A percentile compares a stretch with the other conserved stretches of the same genome.
Conservation (phyloP, 148 eudicot species). For the Silene latifolia region DNA sequence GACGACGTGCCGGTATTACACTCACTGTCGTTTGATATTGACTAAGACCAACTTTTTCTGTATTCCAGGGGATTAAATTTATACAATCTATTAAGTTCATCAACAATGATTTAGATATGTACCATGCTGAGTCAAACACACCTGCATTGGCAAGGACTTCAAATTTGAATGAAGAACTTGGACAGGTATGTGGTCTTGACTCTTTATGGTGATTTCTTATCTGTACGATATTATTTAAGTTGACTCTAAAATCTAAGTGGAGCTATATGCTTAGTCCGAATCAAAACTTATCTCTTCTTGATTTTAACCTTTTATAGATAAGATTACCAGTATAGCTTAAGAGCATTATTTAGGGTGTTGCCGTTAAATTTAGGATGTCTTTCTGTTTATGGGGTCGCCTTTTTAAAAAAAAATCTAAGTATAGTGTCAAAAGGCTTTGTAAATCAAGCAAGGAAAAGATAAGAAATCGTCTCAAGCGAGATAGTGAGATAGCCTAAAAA, state of each 20-base stretch:
- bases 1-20: neutral
- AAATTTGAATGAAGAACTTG: conserved; percentile 99
- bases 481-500: too few species aligned
- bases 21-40: conserved; percentile 7
- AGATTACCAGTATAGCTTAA: too few species aligned
- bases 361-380: too few species aligned
- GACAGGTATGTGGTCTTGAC: conserved; percentile 61
- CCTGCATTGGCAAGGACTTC: conserved; percentile 97
- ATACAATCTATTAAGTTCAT: conserved; percentile 85
- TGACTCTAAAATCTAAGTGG: neutral
- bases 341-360: too few species aligned
- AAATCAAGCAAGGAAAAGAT: neutral
- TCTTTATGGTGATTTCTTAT: neutral
- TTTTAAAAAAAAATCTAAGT: too few species aligned
- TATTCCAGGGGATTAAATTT: conserved; percentile 83
- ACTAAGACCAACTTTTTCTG: conserved; percentile 8
- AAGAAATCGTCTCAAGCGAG: too few species aligned
- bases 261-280: neutral
- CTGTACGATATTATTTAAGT: neutral
- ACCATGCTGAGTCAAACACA: conserved; percentile 80
- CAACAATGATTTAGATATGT: conserved; percentile 92
- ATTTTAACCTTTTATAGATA: too few species aligned
- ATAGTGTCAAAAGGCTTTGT: conserved; percentile 3
- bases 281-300: too few species aligned
- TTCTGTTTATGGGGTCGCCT: too few species aligned